These are phyloP conservation scores for Citrus maxima DNA, from an alignment of 345 rosid genomes.

Conservation along the genomic window DNA sequence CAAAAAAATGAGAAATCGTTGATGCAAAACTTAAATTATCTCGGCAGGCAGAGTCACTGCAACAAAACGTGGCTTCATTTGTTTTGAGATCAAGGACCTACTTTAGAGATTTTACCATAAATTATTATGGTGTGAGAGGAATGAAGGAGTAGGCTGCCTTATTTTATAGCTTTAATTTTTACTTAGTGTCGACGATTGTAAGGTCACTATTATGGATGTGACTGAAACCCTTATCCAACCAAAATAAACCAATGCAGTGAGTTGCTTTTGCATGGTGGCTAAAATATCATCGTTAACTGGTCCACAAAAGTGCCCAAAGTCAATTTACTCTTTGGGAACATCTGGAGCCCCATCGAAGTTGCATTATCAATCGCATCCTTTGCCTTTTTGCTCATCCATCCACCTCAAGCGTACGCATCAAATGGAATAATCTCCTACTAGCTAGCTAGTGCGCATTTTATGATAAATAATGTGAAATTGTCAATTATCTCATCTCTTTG, in stretches of 20 bases:
- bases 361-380: slow-evolving; percentile 27
- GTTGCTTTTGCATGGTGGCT: slow-evolving; percentile 39
- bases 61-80: too few relatives aligned
- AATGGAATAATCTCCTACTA: neutral
- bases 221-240: slow-evolving; percentile 20
- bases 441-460: too few relatives aligned
- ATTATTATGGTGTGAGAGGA: neutral
- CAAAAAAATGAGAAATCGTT: too few relatives aligned
- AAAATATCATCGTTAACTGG: slow-evolving; percentile 23
- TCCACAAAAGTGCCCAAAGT: slow-evolving; percentile 25
- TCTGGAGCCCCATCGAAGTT: slow-evolving; percentile 22
- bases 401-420: slow-evolving; percentile 12
- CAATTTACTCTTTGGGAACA: slow-evolving; percentile 14
- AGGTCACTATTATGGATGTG: slow-evolving; percentile 19
- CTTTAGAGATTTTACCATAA: neutral
- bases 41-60: too few relatives aligned
- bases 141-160: neutral
- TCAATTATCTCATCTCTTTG: neutral
- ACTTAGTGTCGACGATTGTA: neutral
- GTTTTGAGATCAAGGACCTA: too few relatives aligned
- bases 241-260: slow-evolving; percentile 25
- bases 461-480: neutral
- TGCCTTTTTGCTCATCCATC: slow-evolving; percentile 19
- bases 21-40: too few relatives aligned
- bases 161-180: neutral